Evolutionary conservation across 352 stramenopile genomes (phyloP).

Genomic region (Peronospora belbahrii): DNA sequence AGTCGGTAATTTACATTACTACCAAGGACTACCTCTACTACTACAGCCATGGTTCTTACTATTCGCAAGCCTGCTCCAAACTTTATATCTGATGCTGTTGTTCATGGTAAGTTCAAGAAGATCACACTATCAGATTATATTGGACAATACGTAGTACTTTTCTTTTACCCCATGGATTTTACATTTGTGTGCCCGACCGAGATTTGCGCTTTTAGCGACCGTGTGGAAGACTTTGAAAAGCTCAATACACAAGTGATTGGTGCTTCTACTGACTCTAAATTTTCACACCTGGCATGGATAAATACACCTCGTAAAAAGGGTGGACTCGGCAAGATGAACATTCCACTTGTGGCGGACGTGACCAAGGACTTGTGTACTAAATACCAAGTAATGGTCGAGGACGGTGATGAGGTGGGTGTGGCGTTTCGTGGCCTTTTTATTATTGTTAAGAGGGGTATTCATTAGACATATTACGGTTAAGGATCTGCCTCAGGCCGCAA

Average conservation of each 20-base stretch:
- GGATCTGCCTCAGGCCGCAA: slow-evolving; percentile 82
- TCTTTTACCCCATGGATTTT: slow-evolving; percentile 90
- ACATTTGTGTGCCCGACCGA: slow-evolving; percentile 90
- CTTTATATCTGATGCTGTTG: slow-evolving; percentile 74
- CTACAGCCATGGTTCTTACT: slow-evolving; percentile 16
- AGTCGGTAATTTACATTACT: neutral
- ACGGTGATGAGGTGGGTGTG: slow-evolving; percentile 57
- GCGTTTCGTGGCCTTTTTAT: slow-evolving; percentile 87
- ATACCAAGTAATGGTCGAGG: slow-evolving; percentile 81
- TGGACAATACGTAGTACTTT: slow-evolving; percentile 87
- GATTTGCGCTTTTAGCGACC: slow-evolving; percentile 86
- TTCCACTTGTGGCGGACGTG: slow-evolving; percentile 85
- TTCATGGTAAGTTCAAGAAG: slow-evolving; percentile 79
- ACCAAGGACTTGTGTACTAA: slow-evolving; percentile 78
- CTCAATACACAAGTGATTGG: slow-evolving; percentile 70
- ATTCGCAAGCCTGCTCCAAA: slow-evolving; percentile 61
- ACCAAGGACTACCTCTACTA: neutral
- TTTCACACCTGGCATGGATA: slow-evolving; percentile 86
- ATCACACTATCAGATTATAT: slow-evolving; percentile 82
- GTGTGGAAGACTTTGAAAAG: slow-evolving; percentile 69
- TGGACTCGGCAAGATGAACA: slow-evolving; percentile 86
- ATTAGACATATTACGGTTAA: slow-evolving; percentile 86
- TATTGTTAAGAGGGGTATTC: slow-evolving; percentile 79
- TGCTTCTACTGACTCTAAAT: slow-evolving; percentile 82
- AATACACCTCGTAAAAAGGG: slow-evolving; percentile 86